A percentile compares a stretch with the other conserved stretches of the same genome.
These are phyloP conservation scores for Wallacemonas sp. DNA, from an alignment of 208 protist genomes.

Conservation along the genomic window DNA sequence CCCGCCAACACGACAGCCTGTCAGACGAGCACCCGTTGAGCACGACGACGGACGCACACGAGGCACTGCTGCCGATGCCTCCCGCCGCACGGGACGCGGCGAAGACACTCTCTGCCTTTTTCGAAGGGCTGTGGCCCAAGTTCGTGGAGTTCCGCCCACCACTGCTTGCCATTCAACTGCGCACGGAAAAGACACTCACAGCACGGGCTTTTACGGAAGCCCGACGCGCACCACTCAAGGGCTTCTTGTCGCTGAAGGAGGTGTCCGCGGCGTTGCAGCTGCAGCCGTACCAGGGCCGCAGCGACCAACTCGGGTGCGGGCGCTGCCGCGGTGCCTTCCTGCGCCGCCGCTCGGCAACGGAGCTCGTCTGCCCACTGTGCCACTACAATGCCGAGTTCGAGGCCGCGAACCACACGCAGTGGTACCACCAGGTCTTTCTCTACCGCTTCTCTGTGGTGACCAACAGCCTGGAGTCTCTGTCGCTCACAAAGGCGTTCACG, in stretches of 20 bases:
- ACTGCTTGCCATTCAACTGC: slow-evolving; percentile 28
- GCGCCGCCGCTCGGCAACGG: slow-evolving; percentile 26
- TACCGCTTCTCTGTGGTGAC: slow-evolving; percentile 63
- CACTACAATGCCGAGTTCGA: slow-evolving; percentile 81
- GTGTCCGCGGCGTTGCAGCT: slow-evolving; percentile 43
- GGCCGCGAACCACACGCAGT: slow-evolving; percentile 30
- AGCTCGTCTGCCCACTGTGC: slow-evolving; percentile 60
- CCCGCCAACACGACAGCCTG: not conserved
- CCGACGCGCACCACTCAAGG: slow-evolving; percentile 1
- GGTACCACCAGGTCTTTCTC: slow-evolving; percentile 55
- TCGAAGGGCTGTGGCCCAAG: slow-evolving; percentile 64
- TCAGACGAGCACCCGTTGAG: not conserved
- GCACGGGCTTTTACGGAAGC: slow-evolving; percentile 33
- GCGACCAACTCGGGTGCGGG: slow-evolving; percentile 55
- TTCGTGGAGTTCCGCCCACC: slow-evolving; percentile 47
- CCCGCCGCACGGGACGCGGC: too few relatives aligned
- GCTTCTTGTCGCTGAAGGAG: slow-evolving; percentile 28
- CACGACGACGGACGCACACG: not conserved
- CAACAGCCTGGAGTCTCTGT: slow-evolving; percentile 57
- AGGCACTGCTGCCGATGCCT: not conserved
- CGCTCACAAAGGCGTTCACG: slow-evolving; percentile 45
- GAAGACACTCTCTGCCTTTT: slow-evolving; percentile 16
- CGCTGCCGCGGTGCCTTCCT: slow-evolving; percentile 54
- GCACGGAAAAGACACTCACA: slow-evolving; percentile 36
- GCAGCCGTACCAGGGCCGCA: slow-evolving; percentile 25